A percentile compares a stretch with the other conserved stretches of the same genome.
Conservation (phyloP, 2,329 filamentous ascomycete species). For the Cordyceps tenuipes region DNA sequence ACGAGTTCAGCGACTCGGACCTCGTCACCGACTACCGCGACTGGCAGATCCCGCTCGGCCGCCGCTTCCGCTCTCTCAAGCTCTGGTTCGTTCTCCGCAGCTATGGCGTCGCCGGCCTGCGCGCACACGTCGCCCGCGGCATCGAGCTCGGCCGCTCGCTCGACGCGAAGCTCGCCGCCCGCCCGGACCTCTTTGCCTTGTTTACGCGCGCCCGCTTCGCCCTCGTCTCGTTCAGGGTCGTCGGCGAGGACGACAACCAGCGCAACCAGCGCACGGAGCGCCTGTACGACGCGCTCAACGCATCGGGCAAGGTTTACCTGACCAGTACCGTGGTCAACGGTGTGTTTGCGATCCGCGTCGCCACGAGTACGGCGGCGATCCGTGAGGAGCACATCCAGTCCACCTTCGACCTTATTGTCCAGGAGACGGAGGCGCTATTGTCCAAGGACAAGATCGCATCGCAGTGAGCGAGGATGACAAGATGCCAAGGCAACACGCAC, state of each 20-base stretch:
- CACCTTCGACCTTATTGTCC: conserved; percentile 67
- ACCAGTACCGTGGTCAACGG: conserved; percentile 69
- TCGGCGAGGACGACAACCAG: conserved; percentile 38
- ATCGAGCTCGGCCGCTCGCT: conserved; percentile 65
- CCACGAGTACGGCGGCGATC: conserved; percentile 59
- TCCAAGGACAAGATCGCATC: not conserved
- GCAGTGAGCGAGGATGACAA: not conserved
- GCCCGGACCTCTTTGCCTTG: conserved; percentile 66
- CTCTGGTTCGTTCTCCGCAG: conserved; percentile 89
- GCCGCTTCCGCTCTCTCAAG: conserved; percentile 82
- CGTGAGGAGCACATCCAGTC: conserved; percentile 65
- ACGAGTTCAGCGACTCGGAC: conserved; percentile 70
- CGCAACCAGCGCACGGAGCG: conserved; percentile 62
- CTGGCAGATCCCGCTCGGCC: conserved; percentile 91
- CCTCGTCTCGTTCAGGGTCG: conserved; percentile 65
- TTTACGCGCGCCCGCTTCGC: conserved; percentile 68
- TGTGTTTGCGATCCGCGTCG: conserved; percentile 71
- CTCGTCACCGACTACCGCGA: conserved; percentile 92
- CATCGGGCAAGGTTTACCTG: conserved; percentile 69
- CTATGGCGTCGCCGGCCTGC: conserved; percentile 71
- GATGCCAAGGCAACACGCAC: not conserved
- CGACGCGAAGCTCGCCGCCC: conserved; percentile 45
- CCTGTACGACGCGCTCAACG: conserved; percentile 69
- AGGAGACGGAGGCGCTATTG: conserved; percentile 41
- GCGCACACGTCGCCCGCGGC: conserved; percentile 61